phyloP scores from a whole-genome alignment of 179 eudicot species.

The Sideroxylon spinosum region DNA sequence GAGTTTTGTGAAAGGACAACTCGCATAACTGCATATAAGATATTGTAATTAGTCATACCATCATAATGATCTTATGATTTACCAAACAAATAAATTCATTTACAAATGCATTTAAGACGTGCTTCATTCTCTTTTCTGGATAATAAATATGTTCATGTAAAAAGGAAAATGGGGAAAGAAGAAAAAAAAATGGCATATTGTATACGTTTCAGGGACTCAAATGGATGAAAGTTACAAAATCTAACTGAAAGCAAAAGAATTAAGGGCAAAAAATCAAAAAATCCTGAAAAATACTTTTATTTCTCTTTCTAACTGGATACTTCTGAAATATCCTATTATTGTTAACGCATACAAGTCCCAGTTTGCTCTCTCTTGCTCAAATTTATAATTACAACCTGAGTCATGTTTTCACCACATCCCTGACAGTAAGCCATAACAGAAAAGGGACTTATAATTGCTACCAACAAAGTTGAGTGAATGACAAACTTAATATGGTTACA shows the following conservation, averaged over 20 bases:
- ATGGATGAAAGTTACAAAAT: background rate
- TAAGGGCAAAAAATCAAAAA: background rate
- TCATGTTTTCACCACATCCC: constrained; percentile 1
- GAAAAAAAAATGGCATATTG: background rate
- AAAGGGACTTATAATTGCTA: background rate
- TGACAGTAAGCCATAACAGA: background rate
- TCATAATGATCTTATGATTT: background rate
- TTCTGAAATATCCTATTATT: background rate
- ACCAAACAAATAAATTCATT: background rate
- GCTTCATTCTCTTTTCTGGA: background rate
- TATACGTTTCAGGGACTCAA: background rate
- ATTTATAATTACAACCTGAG: background rate
- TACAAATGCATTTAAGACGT: background rate
- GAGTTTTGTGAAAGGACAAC: constrained; percentile 84
- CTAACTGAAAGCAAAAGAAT: background rate
- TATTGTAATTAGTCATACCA: constrained; percentile 8
- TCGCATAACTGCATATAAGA: constrained; percentile 77
- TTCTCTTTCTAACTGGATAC: background rate
- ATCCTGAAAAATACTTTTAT: background rate
- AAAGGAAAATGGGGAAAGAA: background rate
- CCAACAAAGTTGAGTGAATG: background rate
- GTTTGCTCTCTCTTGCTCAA: background rate
- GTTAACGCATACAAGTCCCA: background rate
- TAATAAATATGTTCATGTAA: background rate
- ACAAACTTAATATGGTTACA: background rate